These are phyloP conservation scores for Beta lomatogona DNA, from an alignment of 179 eudicot species.

Conservation along the genomic window DNA sequence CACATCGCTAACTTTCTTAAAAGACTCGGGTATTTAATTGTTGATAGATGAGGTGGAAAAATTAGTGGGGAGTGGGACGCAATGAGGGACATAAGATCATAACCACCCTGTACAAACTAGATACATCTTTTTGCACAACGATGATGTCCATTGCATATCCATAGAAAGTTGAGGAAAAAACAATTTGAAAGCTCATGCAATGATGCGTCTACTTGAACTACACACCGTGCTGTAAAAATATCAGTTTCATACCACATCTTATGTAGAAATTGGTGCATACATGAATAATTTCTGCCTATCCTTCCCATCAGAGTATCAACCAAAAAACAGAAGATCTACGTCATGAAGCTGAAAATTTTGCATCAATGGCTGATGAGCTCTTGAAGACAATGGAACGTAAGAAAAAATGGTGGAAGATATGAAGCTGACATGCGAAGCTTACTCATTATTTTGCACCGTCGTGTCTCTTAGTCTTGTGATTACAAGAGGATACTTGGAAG, in stretches of 20 bases:
- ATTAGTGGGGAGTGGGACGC: no score
- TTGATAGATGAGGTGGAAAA: no score
- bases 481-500: background rate
- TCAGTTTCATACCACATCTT: background rate
- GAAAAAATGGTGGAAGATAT: constrained; percentile 45
- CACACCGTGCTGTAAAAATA: background rate
- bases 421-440: constrained; percentile 12
- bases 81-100: no score
- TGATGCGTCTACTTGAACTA: no score
- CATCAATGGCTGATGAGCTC: constrained; percentile 81
- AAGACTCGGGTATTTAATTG: no score
- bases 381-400: constrained; percentile 64
- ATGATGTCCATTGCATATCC: background rate
- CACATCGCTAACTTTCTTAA: no score
- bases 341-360: constrained; percentile 78
- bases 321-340: constrained; percentile 66
- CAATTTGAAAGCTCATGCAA: background rate
- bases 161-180: background rate
- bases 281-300: constrained; percentile 9
- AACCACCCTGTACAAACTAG: no score
- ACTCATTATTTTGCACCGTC: background rate
- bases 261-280: background rate
- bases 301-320: constrained; percentile 59
- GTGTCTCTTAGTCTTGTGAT: background rate
- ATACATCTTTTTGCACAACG: no score